Base-by-base conservation (phyloP, 2,329 filamentous ascomycete genomes). In the Verticillium isaacii region DNA sequence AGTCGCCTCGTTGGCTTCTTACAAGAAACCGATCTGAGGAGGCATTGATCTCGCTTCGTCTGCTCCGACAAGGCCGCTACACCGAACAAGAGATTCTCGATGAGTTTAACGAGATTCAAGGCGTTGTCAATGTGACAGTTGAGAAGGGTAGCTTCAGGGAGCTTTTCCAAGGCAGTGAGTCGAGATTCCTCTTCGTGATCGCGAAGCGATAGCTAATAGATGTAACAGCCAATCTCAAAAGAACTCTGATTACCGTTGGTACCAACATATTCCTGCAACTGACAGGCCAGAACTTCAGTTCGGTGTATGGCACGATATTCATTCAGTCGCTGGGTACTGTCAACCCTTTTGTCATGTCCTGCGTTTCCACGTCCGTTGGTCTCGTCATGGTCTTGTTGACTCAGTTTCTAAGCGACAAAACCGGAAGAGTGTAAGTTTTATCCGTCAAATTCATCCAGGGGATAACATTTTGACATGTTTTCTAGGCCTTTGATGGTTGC, bases 1-100 rank as follows among this genome's bases (percentile, higher is more conserved):
- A 73, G 66, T 71, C 69, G 0, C 69, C 69, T 1, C 60, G 69
- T 4, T 71, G 69, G 69, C 60, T 71, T 0, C 58, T 71, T 0
- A 63, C 64, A 2, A 60, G 69, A 29, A 56, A 68, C 8, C 63
- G 64, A 8, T 62, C 60, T 0, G 64, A 67, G 1, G 68, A 71
- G 1, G 65, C 69, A 0, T 57, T 61, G 1, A 29, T 19, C 2
- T 66, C 66, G 3, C 61, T 75, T 63, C 70, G 14, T 66, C 64
- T 23, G 29, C 36, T 17, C 58, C 32, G 23, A 15, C 12, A 6
- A 45, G 61, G 60, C 52, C 64, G 14, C 63, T 65, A 54, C 23
- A 56, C 32, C 50, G 65, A 23, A 57, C 25, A 14, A 64, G 50
- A 57, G 11, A 61, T 50, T 6, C 23, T 32, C 2, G 39, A 34